These are phyloP conservation scores for Primulina huaijiensis DNA, from an alignment of 257 asterid species.

Conservation along the genomic window DNA sequence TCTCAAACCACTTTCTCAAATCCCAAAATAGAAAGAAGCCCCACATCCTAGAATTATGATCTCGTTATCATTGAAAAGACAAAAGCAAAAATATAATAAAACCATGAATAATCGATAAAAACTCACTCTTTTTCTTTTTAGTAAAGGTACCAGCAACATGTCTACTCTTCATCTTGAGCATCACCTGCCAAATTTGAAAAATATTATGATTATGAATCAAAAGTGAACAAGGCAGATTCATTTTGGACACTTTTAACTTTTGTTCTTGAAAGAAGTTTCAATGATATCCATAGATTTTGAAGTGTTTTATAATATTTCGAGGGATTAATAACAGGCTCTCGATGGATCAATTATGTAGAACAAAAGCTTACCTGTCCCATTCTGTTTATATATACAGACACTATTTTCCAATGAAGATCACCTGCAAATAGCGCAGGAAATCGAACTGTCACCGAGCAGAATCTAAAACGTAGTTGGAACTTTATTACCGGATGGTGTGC, in stretches of 20 bases:
- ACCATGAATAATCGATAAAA: neutral
- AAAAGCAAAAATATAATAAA: conserved; percentile 29
- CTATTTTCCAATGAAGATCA: conserved; percentile 96
- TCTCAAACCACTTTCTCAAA: conserved; percentile 64
- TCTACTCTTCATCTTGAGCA: conserved; percentile 88
- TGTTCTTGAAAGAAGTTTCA: conserved; percentile 7
- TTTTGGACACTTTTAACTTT: conserved; percentile 25
- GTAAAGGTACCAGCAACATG: conserved; percentile 97
- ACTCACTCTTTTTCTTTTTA: conserved; percentile 98
- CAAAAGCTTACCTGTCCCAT: conserved; percentile 67
- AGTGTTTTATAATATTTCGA: neutral
- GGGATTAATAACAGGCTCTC: neutral
- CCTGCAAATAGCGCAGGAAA: conserved; percentile 46
- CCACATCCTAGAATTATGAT: conserved; percentile 53
- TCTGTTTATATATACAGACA: conserved; percentile 77
- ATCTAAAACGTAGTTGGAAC: neutral
- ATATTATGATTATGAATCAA: conserved; percentile 24
- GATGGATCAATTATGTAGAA: conserved; percentile 29
- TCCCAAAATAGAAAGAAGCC: conserved; percentile 58
- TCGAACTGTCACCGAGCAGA: conserved; percentile 5
- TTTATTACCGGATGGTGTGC: neutral
- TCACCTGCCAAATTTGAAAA: conserved; percentile 48
- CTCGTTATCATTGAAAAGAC: conserved; percentile 48
- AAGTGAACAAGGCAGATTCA: conserved; percentile 26
- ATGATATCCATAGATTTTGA: neutral